Evolutionary conservation across 257 asterid genomes (phyloP), one percentile per base, ranked within the genome.

Genomic region (Cynanchum wilfordii): DNA sequence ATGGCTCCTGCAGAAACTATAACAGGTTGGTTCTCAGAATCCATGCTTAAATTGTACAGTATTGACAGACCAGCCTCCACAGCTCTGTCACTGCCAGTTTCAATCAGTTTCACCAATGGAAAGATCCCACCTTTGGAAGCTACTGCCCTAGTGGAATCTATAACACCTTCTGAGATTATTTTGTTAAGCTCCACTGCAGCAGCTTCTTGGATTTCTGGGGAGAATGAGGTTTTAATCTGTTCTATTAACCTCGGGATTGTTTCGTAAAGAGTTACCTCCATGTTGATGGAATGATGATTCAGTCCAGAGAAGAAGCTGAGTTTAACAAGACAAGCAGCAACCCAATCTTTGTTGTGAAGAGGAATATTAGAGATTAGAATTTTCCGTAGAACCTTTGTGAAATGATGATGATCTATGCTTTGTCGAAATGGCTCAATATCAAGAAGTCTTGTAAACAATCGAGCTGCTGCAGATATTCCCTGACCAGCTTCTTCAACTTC

Each of bases 291-390:
- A 73, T 87, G 47, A 42, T 42, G 70, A 70, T 72, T 66, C 13
- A 72, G 80, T 24, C 83, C 79, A 1, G 86, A 81, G 56, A 79
- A 64, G 42, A 86, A 78, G 82, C 81, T 69, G 64, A 92, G 92
- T 76, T 88, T 92, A 22, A 90, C 85, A 10, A 90, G 90, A 81
- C 87, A 90, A 73, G 98, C 93, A 56, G 96, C 98, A 13, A 92
- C 89, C 89, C 89, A 87, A 7, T 89, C 90, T 73, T 89, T 92
- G 89, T 82, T 38, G 38, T 75, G 80, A 15, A 92, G 89, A 58
- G 92, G 89, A 60, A 90, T 80, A 73, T 74, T 54, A 0, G 96
- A 90, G 20, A 57, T 79, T 7, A 92, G 92, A 76, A 83, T 79
- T 7, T 82, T 38, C 0, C 90, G 90, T 8, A 92, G 94, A 75